Evolutionary conservation across 257 asterid species (phyloP), one percentile per base, ranked within the genome.

Genomic region (Cordia subcordata): DNA sequence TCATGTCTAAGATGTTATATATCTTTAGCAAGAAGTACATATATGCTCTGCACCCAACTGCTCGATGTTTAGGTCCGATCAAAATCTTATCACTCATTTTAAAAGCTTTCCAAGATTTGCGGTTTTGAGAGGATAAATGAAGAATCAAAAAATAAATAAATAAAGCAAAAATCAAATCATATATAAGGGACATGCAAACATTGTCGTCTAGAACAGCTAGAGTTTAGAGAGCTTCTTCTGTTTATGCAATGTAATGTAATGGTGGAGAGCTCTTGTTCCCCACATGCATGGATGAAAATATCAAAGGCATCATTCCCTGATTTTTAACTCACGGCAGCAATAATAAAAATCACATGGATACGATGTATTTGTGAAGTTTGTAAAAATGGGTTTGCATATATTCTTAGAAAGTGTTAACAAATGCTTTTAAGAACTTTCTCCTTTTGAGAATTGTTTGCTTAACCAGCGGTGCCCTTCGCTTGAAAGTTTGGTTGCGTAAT

Each of bases 231-330:
- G 47, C 47, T 42, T 42, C 10, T 53, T 22, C 4, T n/a, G 20
- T 53, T 0, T 51, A 8, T 22, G 8, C 56, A 52, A n/a, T 1
- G 13, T 5, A 20, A 20, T 14, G 14, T 53, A 22, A 53, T 53
- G 57, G 57, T 53, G 0, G 57, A 53, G 57, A 53, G 57, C 39
- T 53, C 11, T 13, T 22, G 17, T 23, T 53, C 57, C 57, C 32
- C 57, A 21, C 47, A 42, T 42, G 47, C 44, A 39, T 39, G 44
- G 12, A 42, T 42, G 10, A 42, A 42, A 3, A 42, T 14, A 42
- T 11, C 15, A 10, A 39, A 42, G 47, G 47, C 12, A 42, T 42
- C 15, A 42, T 42, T 42, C 10, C n/a, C 47, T 42, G 47, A 42
- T 42, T 42, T 42, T 42, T 3, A 42, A 4, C 4, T 27, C 5